phyloP scores from a whole-genome alignment of 139 green algal genomes.

The Mychonastes homosphaera region DNA sequence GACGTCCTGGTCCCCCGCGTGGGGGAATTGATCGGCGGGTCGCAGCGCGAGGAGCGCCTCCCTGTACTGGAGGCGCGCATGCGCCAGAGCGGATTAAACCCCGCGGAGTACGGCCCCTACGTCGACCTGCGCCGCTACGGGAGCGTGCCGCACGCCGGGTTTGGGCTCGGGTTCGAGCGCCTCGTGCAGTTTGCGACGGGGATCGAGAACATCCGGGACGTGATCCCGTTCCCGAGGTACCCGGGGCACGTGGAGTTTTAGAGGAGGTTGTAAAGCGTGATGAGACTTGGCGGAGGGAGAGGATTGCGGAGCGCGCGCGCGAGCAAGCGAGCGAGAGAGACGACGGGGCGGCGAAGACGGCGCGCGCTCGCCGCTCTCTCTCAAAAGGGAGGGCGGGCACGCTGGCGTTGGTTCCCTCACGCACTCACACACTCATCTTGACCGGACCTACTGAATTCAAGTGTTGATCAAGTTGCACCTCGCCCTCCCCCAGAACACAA shows the following conservation, averaged over 20 bases:
- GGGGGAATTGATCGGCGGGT: constrained; percentile 65
- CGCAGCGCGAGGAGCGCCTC: constrained; percentile 57
- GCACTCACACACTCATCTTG: no score
- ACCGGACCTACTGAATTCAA: no score
- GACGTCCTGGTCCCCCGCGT: constrained; percentile 66
- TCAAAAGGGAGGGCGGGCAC: no score
- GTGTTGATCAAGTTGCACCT: no score
- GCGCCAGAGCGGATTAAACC: constrained; percentile 29
- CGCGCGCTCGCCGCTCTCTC: no score
- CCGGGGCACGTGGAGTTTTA: constrained; percentile 25
- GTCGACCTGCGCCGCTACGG: constrained; percentile 60
- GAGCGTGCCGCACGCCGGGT: constrained; percentile 58
- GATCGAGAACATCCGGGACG: constrained; percentile 68
- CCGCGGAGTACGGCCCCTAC: constrained; percentile 59
- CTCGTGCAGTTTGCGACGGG: constrained; percentile 59
- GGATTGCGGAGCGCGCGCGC: no score
- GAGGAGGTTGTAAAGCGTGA: no score
- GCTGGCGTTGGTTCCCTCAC: no score
- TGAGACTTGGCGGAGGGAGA: no score
- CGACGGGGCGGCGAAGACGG: no score
- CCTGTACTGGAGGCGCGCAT: constrained; percentile 49
- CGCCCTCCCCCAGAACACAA: no score
- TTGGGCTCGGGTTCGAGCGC: constrained; percentile 65
- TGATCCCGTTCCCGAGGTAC: constrained; percentile 65
- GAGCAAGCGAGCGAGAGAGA: no score